Evolutionary conservation across 371 early-diverging fungal genomes (phyloP).

Genomic region (Mucor plumbeus): DNA sequence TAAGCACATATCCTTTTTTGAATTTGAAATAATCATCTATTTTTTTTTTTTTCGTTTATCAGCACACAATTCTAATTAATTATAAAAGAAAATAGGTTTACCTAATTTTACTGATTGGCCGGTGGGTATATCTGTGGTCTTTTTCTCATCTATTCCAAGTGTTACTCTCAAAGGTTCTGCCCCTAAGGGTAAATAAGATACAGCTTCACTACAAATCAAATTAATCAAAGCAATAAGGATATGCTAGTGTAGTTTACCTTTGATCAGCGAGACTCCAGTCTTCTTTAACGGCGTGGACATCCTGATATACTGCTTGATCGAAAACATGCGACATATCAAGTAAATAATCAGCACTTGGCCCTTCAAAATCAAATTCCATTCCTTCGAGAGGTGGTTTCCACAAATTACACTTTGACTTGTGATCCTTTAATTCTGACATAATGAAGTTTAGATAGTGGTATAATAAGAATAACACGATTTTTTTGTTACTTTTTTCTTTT

Average conservation of each 20-base stretch:
- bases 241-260: constrained; percentile 8
- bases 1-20: constrained; percentile 41
- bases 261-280: constrained; percentile 24
- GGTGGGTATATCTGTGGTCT: neutral
- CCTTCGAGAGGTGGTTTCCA: constrained; percentile 1
- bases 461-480: neutral
- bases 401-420: neutral
- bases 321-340: constrained; percentile 18
- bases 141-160: constrained; percentile 19
- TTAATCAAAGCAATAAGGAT: neutral
- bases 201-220: constrained; percentile 20
- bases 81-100: neutral
- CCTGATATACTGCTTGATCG: constrained; percentile 12
- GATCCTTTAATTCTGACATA: neutral
- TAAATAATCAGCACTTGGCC: constrained; percentile 18
- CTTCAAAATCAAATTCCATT: constrained; percentile 15
- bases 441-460: neutral
- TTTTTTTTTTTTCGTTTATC: neutral
- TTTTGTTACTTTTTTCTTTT: too few relatives aligned
- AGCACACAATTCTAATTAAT: neutral
- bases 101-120: constrained; percentile 20
- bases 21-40: constrained; percentile 23
- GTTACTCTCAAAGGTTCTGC: constrained; percentile 11
- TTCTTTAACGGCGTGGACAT: constrained; percentile 17
- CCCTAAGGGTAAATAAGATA: constrained; percentile 23